These are phyloP conservation scores for Globisporangium sylvaticum DNA, from an alignment of 352 stramenopile species.

Conservation along the genomic window DNA sequence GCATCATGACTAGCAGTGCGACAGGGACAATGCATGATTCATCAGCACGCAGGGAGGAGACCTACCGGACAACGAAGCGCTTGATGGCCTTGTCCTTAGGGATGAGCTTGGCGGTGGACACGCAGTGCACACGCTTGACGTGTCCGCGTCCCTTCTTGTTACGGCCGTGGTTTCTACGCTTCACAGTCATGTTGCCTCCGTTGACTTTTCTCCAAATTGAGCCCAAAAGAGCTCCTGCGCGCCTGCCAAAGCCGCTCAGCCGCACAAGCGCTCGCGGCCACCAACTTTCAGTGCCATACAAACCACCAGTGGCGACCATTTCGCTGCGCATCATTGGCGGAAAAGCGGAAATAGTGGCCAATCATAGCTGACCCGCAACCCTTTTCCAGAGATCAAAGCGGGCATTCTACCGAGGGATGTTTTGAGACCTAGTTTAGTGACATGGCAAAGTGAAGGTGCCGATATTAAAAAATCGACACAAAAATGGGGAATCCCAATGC, in stretches of 20 bases:
- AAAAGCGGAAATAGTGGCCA: conserved; percentile 11
- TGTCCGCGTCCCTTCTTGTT: conserved; percentile 99
- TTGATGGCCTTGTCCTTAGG: conserved; percentile 95
- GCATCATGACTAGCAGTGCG: not conserved
- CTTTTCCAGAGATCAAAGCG: not conserved
- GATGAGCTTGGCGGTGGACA: conserved; percentile 98
- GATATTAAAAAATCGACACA: not conserved
- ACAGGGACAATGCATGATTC: too few relatives aligned
- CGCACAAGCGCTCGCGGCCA: conserved; percentile 42
- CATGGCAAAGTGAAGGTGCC: not conserved
- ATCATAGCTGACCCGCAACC: not conserved
- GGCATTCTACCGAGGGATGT: conserved; percentile 4
- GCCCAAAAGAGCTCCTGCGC: conserved; percentile 11
- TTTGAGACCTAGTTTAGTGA: not conserved
- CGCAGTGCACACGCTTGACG: conserved; percentile 98
- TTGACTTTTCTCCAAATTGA: conserved; percentile 88
- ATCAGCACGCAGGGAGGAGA: too few relatives aligned
- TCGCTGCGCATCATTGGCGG: conserved; percentile 24
- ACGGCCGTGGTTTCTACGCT: conserved; percentile 97
- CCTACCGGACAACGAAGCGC: conserved; percentile 89
- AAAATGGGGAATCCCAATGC: not conserved
- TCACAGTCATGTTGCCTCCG: conserved; percentile 96
- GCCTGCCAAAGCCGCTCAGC: conserved; percentile 7
- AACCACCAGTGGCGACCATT: conserved; percentile 24
- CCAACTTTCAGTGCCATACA: conserved; percentile 38